phyloP scores from a whole-genome alignment of 2,329 filamentous ascomycete genomes.

The Phaeosphaeria sp. region DNA sequence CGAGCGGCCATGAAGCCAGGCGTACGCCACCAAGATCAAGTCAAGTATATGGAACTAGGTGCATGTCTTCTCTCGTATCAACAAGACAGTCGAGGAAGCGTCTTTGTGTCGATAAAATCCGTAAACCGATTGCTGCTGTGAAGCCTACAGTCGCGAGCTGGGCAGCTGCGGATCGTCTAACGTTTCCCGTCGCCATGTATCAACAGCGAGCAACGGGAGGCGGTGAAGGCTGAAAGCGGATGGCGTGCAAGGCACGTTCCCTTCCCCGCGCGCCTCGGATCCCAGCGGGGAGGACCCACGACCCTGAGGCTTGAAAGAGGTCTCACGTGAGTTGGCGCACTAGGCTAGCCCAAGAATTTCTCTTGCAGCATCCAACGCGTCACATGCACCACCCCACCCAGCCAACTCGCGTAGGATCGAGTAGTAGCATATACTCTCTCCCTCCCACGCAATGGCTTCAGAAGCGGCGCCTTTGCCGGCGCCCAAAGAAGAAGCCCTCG shows the following conservation, averaged over 20 bases:
- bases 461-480: conserved; percentile 20
- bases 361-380: neutral
- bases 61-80: neutral
- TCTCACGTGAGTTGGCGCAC: conserved; percentile 8
- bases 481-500: conserved; percentile 27
- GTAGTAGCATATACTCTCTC: conserved; percentile 16
- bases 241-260: neutral
- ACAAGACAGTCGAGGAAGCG: neutral
- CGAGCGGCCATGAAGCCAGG: conserved; percentile 5
- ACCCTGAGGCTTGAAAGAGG: neutral
- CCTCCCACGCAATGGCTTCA: conserved; percentile 28
- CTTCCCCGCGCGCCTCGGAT: neutral
- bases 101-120: neutral
- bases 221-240: neutral
- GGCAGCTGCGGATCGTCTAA: conserved; percentile 14
- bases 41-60: neutral
- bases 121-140: neutral
- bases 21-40: neutral
- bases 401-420: conserved; percentile 28
- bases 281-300: neutral
- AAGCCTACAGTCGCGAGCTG: neutral
- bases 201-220: conserved; percentile 6
- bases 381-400: conserved; percentile 3
- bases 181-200: conserved; percentile 11
- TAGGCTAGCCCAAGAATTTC: conserved; percentile 1